Conservation (phyloP, 2,329 filamentous ascomycete species). For the Colletotrichum plurivorum region DNA sequence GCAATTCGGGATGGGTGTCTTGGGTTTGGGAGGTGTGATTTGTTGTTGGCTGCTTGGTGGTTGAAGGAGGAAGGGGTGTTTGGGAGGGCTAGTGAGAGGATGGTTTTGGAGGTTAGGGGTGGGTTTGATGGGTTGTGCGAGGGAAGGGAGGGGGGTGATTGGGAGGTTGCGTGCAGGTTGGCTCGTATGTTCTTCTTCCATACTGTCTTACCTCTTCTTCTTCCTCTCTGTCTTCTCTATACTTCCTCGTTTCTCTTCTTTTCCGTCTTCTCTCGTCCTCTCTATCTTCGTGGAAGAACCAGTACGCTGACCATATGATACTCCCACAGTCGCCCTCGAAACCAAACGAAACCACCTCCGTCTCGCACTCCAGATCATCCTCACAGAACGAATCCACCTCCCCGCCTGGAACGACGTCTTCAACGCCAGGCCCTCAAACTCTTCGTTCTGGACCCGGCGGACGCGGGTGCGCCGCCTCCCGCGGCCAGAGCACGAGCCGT, state of each 20-base stretch:
- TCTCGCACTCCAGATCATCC: constrained; percentile 5
- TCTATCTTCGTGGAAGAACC: too few species aligned
- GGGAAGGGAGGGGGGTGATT: not conserved
- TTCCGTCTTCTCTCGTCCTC: too few species aligned
- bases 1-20: not conserved
- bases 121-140: not conserved
- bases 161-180: constrained; percentile 5
- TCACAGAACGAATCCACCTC: constrained; percentile 2
- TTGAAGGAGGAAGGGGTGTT: constrained; percentile 12
- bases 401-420: not conserved
- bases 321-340: constrained; percentile 8
- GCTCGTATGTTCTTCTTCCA: not conserved
- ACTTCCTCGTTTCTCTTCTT: too few species aligned
- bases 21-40: not conserved
- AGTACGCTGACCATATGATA: too few species aligned
- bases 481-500: not conserved
- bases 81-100: not conserved
- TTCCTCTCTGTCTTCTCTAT: too few species aligned
- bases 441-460: not conserved
- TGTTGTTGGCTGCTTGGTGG: constrained; percentile 26
- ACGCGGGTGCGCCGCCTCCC: not conserved
- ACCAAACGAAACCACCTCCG: not conserved
- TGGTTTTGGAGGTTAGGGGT: not conserved
- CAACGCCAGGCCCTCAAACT: too few species aligned
- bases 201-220: too few species aligned